Conservation (phyloP, 768 basidiomycete genomes). For the Collybia sordida region DNA sequence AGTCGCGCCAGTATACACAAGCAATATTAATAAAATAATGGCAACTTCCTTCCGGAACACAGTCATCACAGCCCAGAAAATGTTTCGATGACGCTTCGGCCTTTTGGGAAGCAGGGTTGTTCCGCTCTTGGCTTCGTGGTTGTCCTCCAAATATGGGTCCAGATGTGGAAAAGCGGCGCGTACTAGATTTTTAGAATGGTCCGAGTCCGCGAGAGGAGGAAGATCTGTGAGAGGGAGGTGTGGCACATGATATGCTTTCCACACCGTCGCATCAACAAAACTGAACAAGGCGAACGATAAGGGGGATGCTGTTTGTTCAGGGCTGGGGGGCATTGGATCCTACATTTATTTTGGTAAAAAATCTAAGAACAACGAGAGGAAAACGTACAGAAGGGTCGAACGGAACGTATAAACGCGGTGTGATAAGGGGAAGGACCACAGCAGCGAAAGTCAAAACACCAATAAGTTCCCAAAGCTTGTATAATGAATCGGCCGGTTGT, state of each 20-base stretch:
- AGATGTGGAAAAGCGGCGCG: constrained; percentile 27
- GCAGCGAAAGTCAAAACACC: constrained; percentile 41
- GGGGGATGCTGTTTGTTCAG: constrained; percentile 53
- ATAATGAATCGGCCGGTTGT: constrained; percentile 40
- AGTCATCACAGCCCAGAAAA: constrained; percentile 46
- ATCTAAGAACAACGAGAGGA: background rate
- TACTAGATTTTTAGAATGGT: constrained; percentile 31
- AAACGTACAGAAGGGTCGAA: constrained; percentile 43
- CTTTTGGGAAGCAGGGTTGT: constrained; percentile 21
- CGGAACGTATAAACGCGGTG: constrained; percentile 58
- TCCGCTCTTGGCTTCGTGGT: too few relatives aligned
- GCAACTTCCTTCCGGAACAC: constrained; percentile 33
- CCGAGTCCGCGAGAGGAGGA: constrained; percentile 66
- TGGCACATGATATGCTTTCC: constrained; percentile 40
- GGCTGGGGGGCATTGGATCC: constrained; percentile 36
- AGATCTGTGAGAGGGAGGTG: constrained; percentile 53
- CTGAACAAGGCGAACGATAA: constrained; percentile 43
- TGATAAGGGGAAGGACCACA: constrained; percentile 50
- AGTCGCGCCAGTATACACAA: constrained; percentile 20
- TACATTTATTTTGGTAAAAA: constrained; percentile 11
- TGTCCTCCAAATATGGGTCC: constrained; percentile 3
- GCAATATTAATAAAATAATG: constrained; percentile 24
- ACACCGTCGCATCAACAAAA: constrained; percentile 56
- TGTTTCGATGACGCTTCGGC: constrained; percentile 40
- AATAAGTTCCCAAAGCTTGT: constrained; percentile 54